phyloP scores from a whole-genome alignment of 176 grass and related monocot species.

The Carex littledalei region DNA sequence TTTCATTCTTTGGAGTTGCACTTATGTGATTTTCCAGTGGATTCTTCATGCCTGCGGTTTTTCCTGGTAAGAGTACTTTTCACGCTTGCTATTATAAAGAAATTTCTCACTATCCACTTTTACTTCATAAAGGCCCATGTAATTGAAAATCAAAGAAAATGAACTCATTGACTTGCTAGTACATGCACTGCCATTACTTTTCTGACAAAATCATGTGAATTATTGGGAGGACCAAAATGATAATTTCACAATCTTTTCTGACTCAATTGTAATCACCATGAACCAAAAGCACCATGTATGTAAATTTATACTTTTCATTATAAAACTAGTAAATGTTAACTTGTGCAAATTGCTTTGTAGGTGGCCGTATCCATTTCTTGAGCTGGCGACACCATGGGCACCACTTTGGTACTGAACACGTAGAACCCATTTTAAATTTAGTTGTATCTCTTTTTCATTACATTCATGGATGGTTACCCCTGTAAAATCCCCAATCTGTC shows the following conservation, averaged over 20 bases:
- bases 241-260: background rate
- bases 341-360: slow-evolving; percentile 22
- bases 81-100: background rate
- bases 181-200: background rate
- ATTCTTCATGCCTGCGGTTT: slow-evolving; percentile 45
- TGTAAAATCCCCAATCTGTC: background rate
- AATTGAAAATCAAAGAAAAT: background rate
- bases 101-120: background rate
- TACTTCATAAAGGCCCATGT: background rate
- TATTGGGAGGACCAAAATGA: background rate
- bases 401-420: slow-evolving; percentile 35
- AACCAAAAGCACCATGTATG: background rate
- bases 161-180: background rate
- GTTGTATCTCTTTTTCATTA: background rate
- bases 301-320: background rate
- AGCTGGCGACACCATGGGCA: slow-evolving; percentile 32
- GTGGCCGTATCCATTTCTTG: slow-evolving; percentile 66
- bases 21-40: slow-evolving; percentile 51
- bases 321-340: background rate
- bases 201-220: background rate
- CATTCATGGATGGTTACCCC: background rate
- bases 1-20: slow-evolving; percentile 52
- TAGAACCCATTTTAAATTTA: background rate
- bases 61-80: slow-evolving; percentile 36
- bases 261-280: background rate